phyloP scores from a whole-genome alignment of 169 alveolate genomes.

The Besnoitia besnoiti region DNA sequence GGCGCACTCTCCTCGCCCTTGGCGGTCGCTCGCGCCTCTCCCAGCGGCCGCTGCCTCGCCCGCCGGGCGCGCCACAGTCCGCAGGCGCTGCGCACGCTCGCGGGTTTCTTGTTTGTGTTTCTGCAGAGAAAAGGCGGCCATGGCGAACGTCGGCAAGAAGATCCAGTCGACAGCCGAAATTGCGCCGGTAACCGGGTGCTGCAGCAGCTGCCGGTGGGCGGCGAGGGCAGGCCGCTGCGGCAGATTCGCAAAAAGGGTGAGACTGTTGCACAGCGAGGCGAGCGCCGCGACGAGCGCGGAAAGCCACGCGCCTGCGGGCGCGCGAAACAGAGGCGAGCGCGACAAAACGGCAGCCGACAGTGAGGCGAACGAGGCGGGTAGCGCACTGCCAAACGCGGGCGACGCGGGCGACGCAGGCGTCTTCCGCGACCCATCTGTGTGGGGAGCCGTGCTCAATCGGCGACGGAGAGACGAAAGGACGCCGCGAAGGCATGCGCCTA shows the following conservation, averaged over 20 bases:
- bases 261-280: neutral
- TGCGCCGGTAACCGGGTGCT: constrained; percentile 30
- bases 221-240: constrained; percentile 12
- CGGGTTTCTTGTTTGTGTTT: neutral
- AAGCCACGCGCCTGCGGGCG: neutral
- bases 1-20: neutral
- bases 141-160: constrained; percentile 3
- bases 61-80: neutral
- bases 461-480: neutral
- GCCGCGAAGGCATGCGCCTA: neutral
- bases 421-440: neutral
- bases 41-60: neutral
- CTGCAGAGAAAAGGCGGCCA: neutral
- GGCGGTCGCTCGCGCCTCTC: neutral
- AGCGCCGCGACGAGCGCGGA: neutral
- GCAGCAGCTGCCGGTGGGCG: constrained; percentile 38
- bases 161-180: neutral
- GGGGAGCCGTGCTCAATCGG: neutral
- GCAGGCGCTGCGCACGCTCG: too few relatives aligned
- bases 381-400: neutral
- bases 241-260: neutral
- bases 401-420: neutral
- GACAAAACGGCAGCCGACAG: neutral
- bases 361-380: neutral
- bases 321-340: neutral